Base-by-base conservation (phyloP, 139 green algal genomes). In the Closterium sp. region DNA sequence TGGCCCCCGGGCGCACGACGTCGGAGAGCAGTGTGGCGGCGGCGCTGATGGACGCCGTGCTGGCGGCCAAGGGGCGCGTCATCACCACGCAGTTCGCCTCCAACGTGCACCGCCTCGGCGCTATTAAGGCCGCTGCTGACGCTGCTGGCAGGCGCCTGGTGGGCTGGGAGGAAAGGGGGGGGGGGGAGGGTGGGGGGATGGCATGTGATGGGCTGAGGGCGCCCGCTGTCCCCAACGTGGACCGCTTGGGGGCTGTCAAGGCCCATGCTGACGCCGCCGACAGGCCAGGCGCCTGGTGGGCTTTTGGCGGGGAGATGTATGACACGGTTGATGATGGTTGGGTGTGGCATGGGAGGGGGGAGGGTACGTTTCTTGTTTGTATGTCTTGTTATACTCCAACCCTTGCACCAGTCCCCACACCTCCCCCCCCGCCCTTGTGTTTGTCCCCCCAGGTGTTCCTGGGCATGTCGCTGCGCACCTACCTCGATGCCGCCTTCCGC, bases 31-130 rank as follows among this genome's bases (percentile, higher is more conserved):
- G 95, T 4, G 98, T 99, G 33, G 91, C 96, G 84, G 89, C 97
- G 33, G 88, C 90, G 28, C 91, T 99, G 19, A 94, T 98, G 34
- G 55, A 94, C 28, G 90, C 95, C 25, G 95, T 98, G 81, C 28
- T 96, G 94, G 92, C 91, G 4, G 95, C 98, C 92, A 88, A 97
- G 31, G 96, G 97, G 88, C 95, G 98, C 30, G 95, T 99, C 84
- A 97, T 99, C 85, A 91, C 95, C 89, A 99, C 98, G 16, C 94
- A 95, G 89, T 99, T 99, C 93, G 98, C 98, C 34, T 99, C 97
- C 90, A 99, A 99, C 95, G 92, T 99, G 30, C 96, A 97, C 91
- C 96, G 97, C 38, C 92, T 99, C 76, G 94, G 95, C 36, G 96
- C 94, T 28, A 95, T 99, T 35, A 99, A 99, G 95, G 92, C 94